Base-by-base conservation (phyloP, 139 green algal species). In the Chlamydomonas eustigma region DNA sequence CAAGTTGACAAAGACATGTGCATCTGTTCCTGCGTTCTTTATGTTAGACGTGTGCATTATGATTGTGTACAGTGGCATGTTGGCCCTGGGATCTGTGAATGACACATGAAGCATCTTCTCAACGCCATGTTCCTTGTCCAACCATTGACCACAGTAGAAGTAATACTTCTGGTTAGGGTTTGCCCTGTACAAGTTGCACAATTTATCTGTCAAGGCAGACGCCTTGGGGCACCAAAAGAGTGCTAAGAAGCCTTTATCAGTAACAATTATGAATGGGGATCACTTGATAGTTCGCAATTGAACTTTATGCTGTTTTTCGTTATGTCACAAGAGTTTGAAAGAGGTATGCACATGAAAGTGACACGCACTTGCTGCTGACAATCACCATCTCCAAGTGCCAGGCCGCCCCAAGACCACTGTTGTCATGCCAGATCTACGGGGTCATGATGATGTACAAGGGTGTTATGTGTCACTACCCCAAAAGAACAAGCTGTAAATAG, bases 1-100 rank as follows among this genome's bases (percentile, higher is more conserved):
- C 73, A 93, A 75, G 77, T 91, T 80, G 34, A 88, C 1, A 24
- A 79, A 84, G 18, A 93, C 86, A 4, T 86, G 72, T 18, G 84
- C 81, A 28, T 90, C 87, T 18, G 89, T 93, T 63, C 89, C 89
- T 1, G 86, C 89, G 37, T 79, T 71, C 37, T 31, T 70, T 39
- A 89, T 38, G 75, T 86, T 81, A 1, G 32, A 73, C n/a, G 84
- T 89, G 79, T 83, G 74, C 2, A 35, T 24, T 71, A 28, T 76
- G 66, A 89, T 50, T 2, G 31, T 77, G 76, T 89, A 87, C 4
- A 64, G 58, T 50, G 74, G 39, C 44, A 85, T 38, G n/a, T 36
- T 69, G 39, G 25, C n/a, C 2, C 75, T 77, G 18, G 83, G 85
- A 69, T 88, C 83, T 5, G 30, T 79, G 34, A 50, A 37, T 1